Evolutionary conservation across 148 eudicot genomes (phyloP).

Genomic region (Talinum fruticosum): DNA sequence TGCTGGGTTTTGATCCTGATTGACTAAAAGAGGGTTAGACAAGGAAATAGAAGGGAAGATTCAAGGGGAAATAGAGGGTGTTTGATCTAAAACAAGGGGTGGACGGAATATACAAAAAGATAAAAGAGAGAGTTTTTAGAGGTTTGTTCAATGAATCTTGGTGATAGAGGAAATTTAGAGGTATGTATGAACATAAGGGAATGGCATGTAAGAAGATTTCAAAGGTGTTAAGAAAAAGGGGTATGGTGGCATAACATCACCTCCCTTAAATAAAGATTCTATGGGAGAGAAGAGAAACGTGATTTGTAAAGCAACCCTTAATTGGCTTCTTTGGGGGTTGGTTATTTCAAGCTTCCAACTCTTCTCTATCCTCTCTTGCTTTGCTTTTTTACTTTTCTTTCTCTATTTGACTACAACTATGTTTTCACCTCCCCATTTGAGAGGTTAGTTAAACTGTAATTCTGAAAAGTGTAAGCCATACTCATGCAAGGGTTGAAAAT

Average conservation of each 20-base stretch:
- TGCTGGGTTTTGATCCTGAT: not conserved
- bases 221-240: constrained; percentile 30
- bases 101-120: not conserved
- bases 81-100: not conserved
- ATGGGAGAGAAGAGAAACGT: constrained; percentile 50
- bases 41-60: not conserved
- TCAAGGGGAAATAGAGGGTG: not conserved
- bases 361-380: constrained; percentile 6
- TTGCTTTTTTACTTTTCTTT: constrained; percentile 14
- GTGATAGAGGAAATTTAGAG: constrained; percentile 3
- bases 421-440: not conserved
- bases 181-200: not conserved
- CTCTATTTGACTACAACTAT: constrained; percentile 12
- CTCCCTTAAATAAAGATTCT: constrained; percentile 42
- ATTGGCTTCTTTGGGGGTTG: constrained; percentile 17
- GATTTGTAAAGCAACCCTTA: constrained; percentile 43
- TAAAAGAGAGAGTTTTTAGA: not conserved
- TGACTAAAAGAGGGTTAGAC: not conserved
- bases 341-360: constrained; percentile 31
- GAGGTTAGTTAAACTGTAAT: not conserved
- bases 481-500: not conserved
- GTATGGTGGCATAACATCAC: constrained; percentile 14
- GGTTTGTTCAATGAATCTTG: constrained; percentile 12
- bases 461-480: not conserved
- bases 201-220: not conserved